Conservation (phyloP, 2,329 filamentous ascomycete genomes). For the Colletotrichum abscissum region DNA sequence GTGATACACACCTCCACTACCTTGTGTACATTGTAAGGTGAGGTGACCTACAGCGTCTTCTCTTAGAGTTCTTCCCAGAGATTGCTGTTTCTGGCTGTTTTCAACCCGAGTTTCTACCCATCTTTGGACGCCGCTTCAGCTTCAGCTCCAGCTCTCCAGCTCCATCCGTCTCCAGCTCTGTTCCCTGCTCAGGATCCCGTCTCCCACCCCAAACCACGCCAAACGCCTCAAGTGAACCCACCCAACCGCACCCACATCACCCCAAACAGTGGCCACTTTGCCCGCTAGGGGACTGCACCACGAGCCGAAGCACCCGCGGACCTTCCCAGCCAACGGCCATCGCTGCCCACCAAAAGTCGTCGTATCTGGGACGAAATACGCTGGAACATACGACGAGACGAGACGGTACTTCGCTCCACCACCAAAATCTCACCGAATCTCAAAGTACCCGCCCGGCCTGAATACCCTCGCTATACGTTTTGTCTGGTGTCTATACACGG, state of each 20-base stretch:
- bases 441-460: constrained; percentile 8
- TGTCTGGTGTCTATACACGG: constrained; percentile 1
- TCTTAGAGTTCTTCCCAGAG: not conserved
- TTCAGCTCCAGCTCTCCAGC: constrained; percentile 24
- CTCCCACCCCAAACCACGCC: constrained; percentile 12
- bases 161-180: constrained; percentile 1
- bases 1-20: not conserved
- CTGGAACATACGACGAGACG: constrained; percentile 18
- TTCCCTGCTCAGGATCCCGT: constrained; percentile 22
- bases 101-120: not conserved
- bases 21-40: not conserved
- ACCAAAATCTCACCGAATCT: not conserved
- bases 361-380: constrained; percentile 30
- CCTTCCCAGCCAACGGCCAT: constrained; percentile 16
- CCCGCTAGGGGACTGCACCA: not conserved
- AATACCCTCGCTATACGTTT: not conserved
- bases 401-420: constrained; percentile 4
- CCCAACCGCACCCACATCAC: not conserved
- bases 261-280: constrained; percentile 11
- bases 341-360: not conserved
- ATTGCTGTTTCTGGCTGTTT: constrained; percentile 13
- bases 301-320: constrained; percentile 33
- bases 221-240: constrained; percentile 13
- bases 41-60: not conserved
- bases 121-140: constrained; percentile 13